Percentiles rank a stretch among this genome's conserved stretches.
Conservation (phyloP, 2,329 filamentous ascomycete genomes). For the Pestalotiopsis sp. region DNA sequence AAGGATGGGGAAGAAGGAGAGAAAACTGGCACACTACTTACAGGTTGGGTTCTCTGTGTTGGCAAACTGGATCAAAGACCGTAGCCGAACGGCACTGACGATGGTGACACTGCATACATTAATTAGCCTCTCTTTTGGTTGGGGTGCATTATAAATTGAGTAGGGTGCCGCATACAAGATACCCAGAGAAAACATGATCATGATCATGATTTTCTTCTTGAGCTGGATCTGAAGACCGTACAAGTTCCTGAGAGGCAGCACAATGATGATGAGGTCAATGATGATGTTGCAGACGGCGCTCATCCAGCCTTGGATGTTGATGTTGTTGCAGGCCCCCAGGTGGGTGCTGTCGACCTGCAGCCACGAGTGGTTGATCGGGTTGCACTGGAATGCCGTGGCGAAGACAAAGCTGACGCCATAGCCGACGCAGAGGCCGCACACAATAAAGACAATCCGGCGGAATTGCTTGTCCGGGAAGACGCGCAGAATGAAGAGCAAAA, state of each 20-base stretch:
- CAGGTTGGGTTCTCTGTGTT: conserved; percentile 42
- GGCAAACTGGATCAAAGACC: conserved; percentile 43
- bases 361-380: conserved; percentile 35
- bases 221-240: conserved; percentile 30
- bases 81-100: conserved; percentile 46
- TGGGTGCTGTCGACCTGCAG: conserved; percentile 21
- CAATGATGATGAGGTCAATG: conserved; percentile 24
- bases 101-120: conserved; percentile 39
- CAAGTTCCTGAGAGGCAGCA: conserved; percentile 34
- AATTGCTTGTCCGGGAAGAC: conserved; percentile 34
- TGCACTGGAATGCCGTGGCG: conserved; percentile 32
- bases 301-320: conserved; percentile 33
- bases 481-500: conserved; percentile 35
- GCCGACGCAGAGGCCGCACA: conserved; percentile 28
- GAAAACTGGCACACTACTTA: conserved; percentile 22
- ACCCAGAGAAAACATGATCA: conserved; percentile 38
- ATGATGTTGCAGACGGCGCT: conserved; percentile 35
- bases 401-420: conserved; percentile 28
- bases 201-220: conserved; percentile 36
- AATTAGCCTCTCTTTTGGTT: conserved; percentile 6
- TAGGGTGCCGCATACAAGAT: conserved; percentile 36
- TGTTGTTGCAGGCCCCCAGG: conserved; percentile 32
- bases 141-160: not conserved
- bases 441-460: conserved; percentile 25
- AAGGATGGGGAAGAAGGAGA: not conserved